Evolutionary conservation across 2,329 filamentous ascomycete species (phyloP).

Genomic region (Nemania abortiva): DNA sequence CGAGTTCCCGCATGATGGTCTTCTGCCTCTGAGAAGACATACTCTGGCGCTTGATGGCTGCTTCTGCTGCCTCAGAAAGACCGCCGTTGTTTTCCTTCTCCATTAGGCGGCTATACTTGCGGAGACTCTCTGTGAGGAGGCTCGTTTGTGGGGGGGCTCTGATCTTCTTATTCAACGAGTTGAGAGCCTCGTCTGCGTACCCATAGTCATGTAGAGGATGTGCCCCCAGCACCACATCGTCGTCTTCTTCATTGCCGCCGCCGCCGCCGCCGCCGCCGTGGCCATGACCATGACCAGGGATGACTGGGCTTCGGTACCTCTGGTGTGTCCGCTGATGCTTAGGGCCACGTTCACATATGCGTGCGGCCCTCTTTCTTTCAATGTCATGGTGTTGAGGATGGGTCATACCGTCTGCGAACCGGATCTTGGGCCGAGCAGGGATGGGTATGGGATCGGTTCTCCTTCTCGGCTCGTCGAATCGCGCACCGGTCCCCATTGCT

Average conservation of each 20-base stretch:
- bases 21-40: not conserved
- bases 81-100: not conserved
- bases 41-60: not conserved
- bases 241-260: not conserved
- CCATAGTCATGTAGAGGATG: slow-evolving; percentile 1
- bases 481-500: not conserved
- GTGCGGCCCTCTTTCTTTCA: not conserved
- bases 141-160: not conserved
- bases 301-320: not conserved
- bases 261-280: too few species aligned
- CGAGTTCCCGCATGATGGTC: not conserved
- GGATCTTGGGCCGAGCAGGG: not conserved
- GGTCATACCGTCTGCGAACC: not conserved
- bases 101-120: not conserved
- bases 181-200: not conserved
- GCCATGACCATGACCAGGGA: not conserved
- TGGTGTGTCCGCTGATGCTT: not conserved
- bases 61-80: not conserved
- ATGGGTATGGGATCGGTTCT: not conserved
- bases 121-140: not conserved
- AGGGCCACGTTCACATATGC: not conserved
- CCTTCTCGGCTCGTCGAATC: not conserved
- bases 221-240: not conserved
- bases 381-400: not conserved
- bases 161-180: not conserved